A percentile compares a stretch with the other conserved stretches of the same genome.
phyloP scores from a whole-genome alignment of 202 grass and related monocot species.

The Carex arenaria region DNA sequence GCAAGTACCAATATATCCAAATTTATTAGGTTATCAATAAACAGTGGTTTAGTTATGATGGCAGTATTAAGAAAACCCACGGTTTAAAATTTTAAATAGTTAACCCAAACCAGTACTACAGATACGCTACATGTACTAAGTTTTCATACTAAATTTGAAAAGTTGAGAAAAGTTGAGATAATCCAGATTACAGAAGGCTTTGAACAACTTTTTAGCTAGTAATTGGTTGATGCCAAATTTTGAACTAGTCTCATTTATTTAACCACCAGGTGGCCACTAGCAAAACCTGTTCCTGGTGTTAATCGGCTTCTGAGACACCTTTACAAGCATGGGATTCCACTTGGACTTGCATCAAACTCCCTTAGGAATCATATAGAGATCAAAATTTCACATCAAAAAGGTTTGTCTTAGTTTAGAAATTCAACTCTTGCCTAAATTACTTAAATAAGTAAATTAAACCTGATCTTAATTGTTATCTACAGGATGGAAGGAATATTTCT shows the following conservation, averaged over 20 bases:
- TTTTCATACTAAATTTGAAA: background rate
- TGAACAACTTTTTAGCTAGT: background rate
- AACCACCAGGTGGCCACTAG: conserved; percentile 51
- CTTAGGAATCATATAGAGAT: conserved; percentile 63
- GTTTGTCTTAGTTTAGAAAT: conserved; percentile 18
- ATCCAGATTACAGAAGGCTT: background rate
- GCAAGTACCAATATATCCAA: background rate
- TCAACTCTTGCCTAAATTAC: background rate
- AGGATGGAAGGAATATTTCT: conserved; percentile 79
- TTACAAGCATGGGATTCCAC: conserved; percentile 49
- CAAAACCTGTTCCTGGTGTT: conserved; percentile 61
- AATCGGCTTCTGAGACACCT: conserved; percentile 74
- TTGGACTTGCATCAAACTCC: conserved; percentile 89
- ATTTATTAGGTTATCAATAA: background rate
- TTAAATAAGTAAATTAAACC: background rate
- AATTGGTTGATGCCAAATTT: background rate
- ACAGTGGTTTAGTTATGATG: background rate
- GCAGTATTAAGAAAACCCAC: background rate
- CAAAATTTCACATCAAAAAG: conserved; percentile 53
- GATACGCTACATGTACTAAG: background rate
- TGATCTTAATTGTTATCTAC: conserved; percentile 8
- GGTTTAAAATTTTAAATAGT: background rate
- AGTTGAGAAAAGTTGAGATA: background rate
- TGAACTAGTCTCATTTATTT: background rate
- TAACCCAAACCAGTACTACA: background rate